Evolutionary conservation across 345 rosid genomes (phyloP).

Genomic region (Nephelium lappaceum): DNA sequence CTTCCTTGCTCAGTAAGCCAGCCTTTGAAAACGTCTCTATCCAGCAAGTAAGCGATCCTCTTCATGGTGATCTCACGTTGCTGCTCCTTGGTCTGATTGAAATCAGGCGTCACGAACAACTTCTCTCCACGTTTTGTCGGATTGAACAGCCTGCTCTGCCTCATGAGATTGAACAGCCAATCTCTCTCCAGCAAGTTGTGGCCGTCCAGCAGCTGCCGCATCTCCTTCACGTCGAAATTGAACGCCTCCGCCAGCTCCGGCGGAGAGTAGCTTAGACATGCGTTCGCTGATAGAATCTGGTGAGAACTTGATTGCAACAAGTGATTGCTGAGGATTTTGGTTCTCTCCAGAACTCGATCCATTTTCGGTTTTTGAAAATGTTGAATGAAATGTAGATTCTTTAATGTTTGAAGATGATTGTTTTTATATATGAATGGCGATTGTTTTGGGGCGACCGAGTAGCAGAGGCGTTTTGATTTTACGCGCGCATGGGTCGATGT

Average conservation of each 20-base stretch:
- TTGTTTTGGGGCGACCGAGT: no score
- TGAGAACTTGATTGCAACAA: conserved; percentile 36
- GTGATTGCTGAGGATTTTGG: conserved; percentile 62
- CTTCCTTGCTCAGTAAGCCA: conserved; percentile 70
- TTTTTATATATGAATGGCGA: no score
- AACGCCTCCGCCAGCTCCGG: conserved; percentile 62
- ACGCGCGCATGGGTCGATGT: background rate
- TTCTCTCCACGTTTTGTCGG: conserved; percentile 66
- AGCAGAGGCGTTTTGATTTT: background rate
- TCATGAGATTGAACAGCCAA: conserved; percentile 72
- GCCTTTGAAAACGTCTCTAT: conserved; percentile 65
- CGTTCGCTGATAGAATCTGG: conserved; percentile 37
- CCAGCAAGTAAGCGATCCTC: conserved; percentile 59
- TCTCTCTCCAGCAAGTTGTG: conserved; percentile 77
- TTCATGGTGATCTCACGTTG: conserved; percentile 86
- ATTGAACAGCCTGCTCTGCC: conserved; percentile 71
- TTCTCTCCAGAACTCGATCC: conserved; percentile 56
- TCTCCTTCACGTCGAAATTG: conserved; percentile 58
- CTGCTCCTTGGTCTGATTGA: conserved; percentile 90
- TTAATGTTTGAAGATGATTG: background rate
- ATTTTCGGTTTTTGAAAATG: conserved; percentile 10
- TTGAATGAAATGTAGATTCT: background rate
- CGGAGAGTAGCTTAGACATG: conserved; percentile 62
- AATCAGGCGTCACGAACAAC: conserved; percentile 74
- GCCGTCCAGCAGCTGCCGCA: conserved; percentile 71